Evolutionary conservation across 345 rosid genomes (phyloP).

Genomic region (Populus simonii): DNA sequence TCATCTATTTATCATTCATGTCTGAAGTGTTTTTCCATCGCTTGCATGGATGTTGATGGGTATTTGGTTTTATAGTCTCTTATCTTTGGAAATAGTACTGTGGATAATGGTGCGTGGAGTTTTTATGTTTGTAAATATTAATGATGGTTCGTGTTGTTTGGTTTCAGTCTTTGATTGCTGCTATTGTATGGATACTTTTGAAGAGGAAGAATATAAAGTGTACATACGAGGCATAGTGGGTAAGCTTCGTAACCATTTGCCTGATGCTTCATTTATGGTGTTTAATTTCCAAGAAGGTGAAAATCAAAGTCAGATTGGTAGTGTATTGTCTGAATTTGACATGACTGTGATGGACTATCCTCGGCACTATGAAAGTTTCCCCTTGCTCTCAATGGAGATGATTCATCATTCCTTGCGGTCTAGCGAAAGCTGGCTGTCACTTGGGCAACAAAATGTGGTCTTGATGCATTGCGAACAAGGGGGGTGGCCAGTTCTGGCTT

Average conservation of each 20-base stretch:
- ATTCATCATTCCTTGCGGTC: slow-evolving; percentile 69
- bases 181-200: slow-evolving; percentile 51
- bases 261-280: slow-evolving; percentile 70
- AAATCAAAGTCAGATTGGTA: slow-evolving; percentile 47
- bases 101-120: not conserved
- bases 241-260: slow-evolving; percentile 54
- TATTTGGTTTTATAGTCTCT: not conserved
- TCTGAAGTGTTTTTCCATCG: not conserved
- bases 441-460: slow-evolving; percentile 61
- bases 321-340: slow-evolving; percentile 52
- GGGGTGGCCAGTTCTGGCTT: slow-evolving; percentile 76
- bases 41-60: not conserved
- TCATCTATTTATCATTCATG: not conserved
- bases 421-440: slow-evolving; percentile 66
- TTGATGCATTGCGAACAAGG: slow-evolving; percentile 67
- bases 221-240: slow-evolving; percentile 52
- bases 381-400: slow-evolving; percentile 63
- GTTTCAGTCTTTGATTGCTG: slow-evolving; percentile 64
- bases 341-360: slow-evolving; percentile 89
- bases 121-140: not conserved
- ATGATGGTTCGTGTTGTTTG: not conserved
- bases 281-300: slow-evolving; percentile 66
- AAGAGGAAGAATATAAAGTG: slow-evolving; percentile 47
- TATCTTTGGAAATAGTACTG: not conserved
- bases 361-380: slow-evolving; percentile 71